These are phyloP conservation scores for Salix viminalis DNA, from an alignment of 345 rosid species.

Conservation along the genomic window DNA sequence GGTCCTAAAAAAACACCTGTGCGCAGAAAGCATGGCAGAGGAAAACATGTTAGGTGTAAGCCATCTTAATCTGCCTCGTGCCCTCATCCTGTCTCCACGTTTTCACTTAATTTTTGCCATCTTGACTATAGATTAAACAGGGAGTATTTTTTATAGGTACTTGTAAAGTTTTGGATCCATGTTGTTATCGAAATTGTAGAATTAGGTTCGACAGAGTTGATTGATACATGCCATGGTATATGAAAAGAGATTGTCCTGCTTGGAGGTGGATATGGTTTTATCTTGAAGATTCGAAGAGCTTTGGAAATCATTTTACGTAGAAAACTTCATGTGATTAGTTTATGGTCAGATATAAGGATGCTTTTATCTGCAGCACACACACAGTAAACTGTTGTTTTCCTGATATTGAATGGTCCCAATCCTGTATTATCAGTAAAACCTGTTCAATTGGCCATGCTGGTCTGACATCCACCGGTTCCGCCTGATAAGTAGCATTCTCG, in stretches of 20 bases:
- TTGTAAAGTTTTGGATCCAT: not conserved
- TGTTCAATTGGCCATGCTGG: not conserved
- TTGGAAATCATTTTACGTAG: not conserved
- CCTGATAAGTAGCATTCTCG: not conserved
- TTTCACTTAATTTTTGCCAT: not conserved
- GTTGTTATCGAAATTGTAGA: not conserved
- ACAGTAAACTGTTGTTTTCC: not conserved
- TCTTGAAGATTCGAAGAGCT: not conserved
- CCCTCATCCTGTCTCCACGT: not conserved
- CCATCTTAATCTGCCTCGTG: constrained; percentile 3
- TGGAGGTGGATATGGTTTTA: not conserved
- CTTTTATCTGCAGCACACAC: not conserved
- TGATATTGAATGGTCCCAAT: not conserved
- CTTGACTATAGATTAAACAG: not conserved
- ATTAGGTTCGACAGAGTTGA: not conserved
- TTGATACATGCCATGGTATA: not conserved
- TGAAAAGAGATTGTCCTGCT: not conserved
- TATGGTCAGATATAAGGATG: not conserved
- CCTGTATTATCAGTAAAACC: not conserved
- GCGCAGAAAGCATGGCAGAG: constrained; percentile 29
- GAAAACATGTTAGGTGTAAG: constrained; percentile 41
- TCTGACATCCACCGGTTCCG: not conserved
- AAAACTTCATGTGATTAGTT: not conserved
- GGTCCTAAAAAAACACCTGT: constrained; percentile 26
- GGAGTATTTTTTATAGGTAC: not conserved